Evolutionary conservation across 106 monocot species (phyloP).

Genomic region (Allium cepa): DNA sequence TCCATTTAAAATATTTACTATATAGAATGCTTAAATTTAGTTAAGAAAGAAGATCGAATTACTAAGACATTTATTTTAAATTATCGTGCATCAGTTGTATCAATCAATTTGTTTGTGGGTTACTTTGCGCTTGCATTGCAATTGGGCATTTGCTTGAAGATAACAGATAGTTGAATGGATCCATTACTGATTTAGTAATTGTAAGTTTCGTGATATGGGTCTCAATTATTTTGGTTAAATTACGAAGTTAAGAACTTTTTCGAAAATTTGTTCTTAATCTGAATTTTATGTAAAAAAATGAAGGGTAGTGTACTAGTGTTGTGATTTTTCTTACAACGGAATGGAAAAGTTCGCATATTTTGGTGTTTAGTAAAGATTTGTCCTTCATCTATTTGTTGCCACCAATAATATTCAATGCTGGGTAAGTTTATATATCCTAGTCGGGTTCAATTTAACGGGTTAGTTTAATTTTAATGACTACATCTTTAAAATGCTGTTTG

Average conservation of each 20-base stretch:
- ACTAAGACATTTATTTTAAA: no score
- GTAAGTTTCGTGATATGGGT: conserved; percentile 21
- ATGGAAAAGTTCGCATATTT: conserved; percentile 78
- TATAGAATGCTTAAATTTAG: no score
- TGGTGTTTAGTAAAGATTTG: conserved; percentile 93
- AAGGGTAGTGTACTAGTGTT: conserved; percentile 73
- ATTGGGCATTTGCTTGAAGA: no score
- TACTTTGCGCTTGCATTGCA: conserved; percentile 87
- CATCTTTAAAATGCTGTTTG: no score
- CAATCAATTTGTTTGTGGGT: conserved; percentile 69
- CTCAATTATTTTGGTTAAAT: not conserved
- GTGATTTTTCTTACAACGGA: conserved; percentile 72
- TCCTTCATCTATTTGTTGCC: conserved; percentile 96
- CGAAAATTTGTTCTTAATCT: not conserved
- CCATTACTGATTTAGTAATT: conserved; percentile 76
- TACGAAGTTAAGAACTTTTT: not conserved
- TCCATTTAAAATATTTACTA: no score
- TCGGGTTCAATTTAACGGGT: no score
- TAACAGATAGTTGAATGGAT: conserved; percentile 87
- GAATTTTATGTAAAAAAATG: not conserved
- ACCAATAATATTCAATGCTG: conserved; percentile 96
- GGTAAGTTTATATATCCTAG: conserved; percentile 24
- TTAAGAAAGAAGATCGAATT: no score
- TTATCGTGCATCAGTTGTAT: conserved; percentile 69
- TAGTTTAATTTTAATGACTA: no score